Evolutionary conservation across 805 yeast genomes (phyloP).

Genomic region (Ogataea neopini): DNA sequence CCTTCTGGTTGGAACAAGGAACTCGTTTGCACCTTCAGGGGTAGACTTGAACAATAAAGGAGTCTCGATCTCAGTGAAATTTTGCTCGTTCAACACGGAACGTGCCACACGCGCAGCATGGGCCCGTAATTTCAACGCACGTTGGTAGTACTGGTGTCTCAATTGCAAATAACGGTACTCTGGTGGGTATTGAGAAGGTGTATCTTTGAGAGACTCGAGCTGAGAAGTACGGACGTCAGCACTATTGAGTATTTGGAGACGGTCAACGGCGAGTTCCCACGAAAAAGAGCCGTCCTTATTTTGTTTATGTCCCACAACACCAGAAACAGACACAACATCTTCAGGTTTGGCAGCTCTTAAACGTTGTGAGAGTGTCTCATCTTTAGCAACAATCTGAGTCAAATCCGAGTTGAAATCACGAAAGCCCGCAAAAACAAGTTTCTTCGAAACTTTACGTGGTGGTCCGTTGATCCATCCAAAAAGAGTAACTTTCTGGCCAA

Average conservation of each 20-base stretch:
- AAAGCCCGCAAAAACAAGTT: constrained; percentile 67
- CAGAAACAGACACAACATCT: constrained; percentile 70
- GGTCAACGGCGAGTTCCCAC: constrained; percentile 61
- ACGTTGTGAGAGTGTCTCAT: constrained; percentile 36
- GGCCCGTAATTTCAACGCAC: constrained; percentile 57
- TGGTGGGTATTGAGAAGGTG: constrained; percentile 66
- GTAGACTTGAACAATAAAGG: constrained; percentile 93
- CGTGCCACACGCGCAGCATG: constrained; percentile 49
- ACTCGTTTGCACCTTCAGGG: constrained; percentile 97
- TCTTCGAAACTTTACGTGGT: constrained; percentile 68
- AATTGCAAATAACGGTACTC: constrained; percentile 81
- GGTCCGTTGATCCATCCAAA: constrained; percentile 85
- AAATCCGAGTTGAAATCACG: constrained; percentile 72
- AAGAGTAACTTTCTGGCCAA: constrained; percentile 43
- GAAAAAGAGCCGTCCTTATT: constrained; percentile 24
- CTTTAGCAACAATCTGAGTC: constrained; percentile 56
- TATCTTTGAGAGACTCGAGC: constrained; percentile 56
- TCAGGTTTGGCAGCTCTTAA: constrained; percentile 61
- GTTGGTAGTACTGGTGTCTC: constrained; percentile 58
- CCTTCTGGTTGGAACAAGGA: constrained; percentile 85
- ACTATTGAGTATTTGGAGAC: constrained; percentile 58
- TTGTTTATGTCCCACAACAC: constrained; percentile 44
- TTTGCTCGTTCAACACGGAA: constrained; percentile 35
- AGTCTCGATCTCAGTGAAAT: constrained; percentile 85
- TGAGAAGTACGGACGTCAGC: constrained; percentile 66